Conservation (phyloP, 345 rosid genomes). For the Eucalyptus caleyi region DNA sequence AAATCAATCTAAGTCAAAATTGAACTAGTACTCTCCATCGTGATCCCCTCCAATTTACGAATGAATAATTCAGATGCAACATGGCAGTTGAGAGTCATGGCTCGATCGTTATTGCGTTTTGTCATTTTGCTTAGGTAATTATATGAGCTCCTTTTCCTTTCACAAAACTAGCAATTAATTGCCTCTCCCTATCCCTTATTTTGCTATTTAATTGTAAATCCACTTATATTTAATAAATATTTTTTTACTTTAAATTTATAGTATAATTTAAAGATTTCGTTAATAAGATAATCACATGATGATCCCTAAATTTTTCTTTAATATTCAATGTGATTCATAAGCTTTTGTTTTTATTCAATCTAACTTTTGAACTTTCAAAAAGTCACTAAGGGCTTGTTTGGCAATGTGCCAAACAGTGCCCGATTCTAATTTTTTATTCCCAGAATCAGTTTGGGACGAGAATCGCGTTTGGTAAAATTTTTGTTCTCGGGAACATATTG, state of each 20-base stretch:
- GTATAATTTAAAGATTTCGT: too few relatives aligned
- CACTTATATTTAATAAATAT: not conserved
- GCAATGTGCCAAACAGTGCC: accelerated
- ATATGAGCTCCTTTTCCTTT: not conserved
- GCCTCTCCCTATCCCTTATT: not conserved
- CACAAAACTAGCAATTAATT: not conserved
- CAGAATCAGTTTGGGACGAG: accelerated
- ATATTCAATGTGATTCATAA: not conserved
- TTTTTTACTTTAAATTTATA: too few relatives aligned
- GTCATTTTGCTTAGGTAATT: not conserved
- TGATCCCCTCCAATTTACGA: not conserved
- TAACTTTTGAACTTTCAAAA: too few relatives aligned
- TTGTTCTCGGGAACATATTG: accelerated
- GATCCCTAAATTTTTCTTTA: not conserved
- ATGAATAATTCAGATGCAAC: not conserved
- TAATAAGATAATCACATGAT: not conserved
- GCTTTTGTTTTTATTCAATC: not conserved
- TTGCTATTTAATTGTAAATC: not conserved
- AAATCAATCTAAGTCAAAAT: not conserved
- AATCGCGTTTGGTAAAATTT: too few relatives aligned
- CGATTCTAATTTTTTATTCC: too few relatives aligned
- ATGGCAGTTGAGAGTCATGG: not conserved
- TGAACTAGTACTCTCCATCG: not conserved
- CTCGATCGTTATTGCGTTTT: not conserved
- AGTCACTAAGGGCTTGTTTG: too few relatives aligned